These are phyloP conservation scores for Exophiala sp. DNA, from an alignment of 2,329 filamentous ascomycete species.

Conservation along the genomic window DNA sequence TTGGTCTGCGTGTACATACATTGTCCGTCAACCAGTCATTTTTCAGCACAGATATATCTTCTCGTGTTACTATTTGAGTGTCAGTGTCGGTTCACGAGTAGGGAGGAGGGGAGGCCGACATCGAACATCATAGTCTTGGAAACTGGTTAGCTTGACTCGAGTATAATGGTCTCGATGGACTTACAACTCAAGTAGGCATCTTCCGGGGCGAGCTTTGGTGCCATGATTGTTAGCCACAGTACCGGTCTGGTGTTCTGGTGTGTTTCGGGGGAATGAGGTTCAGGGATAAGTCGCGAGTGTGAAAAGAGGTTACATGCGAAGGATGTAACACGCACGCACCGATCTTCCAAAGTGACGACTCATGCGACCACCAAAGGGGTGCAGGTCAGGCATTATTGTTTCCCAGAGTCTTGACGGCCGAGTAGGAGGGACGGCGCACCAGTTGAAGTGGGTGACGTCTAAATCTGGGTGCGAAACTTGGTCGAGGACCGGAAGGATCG, in stretches of 20 bases:
- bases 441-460: no score
- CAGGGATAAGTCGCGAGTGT: not conserved
- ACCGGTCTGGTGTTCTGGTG: not conserved
- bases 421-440: no score
- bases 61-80: slow-evolving; percentile 65
- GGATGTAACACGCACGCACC: slow-evolving; percentile 34
- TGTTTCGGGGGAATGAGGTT: not conserved
- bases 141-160: not conserved
- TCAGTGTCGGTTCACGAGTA: slow-evolving; percentile 9
- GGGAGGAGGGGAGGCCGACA: slow-evolving; percentile 45
- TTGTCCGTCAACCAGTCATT: slow-evolving; percentile 97
- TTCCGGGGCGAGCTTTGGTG: slow-evolving; percentile 53
- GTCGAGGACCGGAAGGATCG: no score
- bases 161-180: slow-evolving; percentile 33
- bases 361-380: slow-evolving; percentile 53
- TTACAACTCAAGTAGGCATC: slow-evolving; percentile 69
- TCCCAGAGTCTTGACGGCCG: not conserved
- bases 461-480: no score
- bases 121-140: slow-evolving; percentile 61
- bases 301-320: not conserved
- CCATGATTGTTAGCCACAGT: slow-evolving; percentile 15
- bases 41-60: slow-evolving; percentile 84
- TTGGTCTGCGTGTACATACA: slow-evolving; percentile 49
- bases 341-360: slow-evolving; percentile 51
- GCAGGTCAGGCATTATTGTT: slow-evolving; percentile 36